phyloP scores from a whole-genome alignment of 148 eudicot species.

The Rhododendron vialii region DNA sequence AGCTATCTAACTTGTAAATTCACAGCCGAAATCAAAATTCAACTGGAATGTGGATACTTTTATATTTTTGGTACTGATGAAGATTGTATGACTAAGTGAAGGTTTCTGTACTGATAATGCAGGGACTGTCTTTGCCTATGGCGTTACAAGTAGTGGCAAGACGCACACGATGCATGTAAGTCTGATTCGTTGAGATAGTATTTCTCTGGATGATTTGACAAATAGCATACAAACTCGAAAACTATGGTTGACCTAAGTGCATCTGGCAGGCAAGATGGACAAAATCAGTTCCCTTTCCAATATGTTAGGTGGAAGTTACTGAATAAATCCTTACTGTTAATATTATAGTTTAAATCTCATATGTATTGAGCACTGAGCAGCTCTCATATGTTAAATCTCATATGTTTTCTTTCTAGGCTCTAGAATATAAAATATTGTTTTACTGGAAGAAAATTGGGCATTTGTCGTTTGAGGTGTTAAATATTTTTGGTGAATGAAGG shows the following conservation, averaged over 20 bases:
- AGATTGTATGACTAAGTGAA: not conserved
- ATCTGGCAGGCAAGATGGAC: not conserved
- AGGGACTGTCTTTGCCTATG: slow-evolving; percentile 99
- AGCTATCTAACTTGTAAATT: not conserved
- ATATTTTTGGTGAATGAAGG: not conserved
- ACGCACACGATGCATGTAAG: slow-evolving; percentile 99
- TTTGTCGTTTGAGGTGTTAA: not conserved
- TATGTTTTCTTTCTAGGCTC: not conserved
- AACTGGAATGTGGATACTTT: not conserved
- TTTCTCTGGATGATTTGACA: not conserved
- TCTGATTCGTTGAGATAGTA: not conserved
- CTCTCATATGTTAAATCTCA: not conserved
- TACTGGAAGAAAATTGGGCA: not conserved
- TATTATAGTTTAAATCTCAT: not conserved
- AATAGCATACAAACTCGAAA: not conserved
- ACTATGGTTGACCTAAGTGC: not conserved
- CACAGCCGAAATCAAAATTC: not conserved
- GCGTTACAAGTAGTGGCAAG: slow-evolving; percentile 99
- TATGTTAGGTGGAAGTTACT: not conserved
- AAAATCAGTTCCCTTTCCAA: not conserved
- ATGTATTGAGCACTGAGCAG: not conserved
- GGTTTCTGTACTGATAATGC: slow-evolving; percentile 22
- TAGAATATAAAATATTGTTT: not conserved
- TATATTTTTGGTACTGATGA: not conserved
- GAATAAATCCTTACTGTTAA: not conserved